A percentile compares a stretch with the other conserved stretches of the same genome.
These are phyloP conservation scores for Saccharomyces paradoxus DNA, from an alignment of 805 yeast genomes.

Conservation along the genomic window DNA sequence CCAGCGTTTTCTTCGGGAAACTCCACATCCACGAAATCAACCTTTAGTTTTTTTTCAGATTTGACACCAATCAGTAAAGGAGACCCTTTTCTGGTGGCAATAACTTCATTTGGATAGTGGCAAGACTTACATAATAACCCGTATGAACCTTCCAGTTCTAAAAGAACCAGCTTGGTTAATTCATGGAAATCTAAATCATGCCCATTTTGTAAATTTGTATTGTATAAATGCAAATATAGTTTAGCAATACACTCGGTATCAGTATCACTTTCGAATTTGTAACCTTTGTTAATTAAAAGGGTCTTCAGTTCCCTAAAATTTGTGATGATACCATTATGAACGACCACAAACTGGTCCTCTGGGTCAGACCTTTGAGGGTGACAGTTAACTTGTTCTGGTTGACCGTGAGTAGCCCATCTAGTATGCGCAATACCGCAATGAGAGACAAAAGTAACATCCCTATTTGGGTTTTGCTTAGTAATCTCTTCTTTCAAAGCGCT, in stretches of 20 bases:
- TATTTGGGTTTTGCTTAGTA: slow-evolving; percentile 42
- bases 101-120: slow-evolving; percentile 91
- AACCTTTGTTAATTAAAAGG: slow-evolving; percentile 71
- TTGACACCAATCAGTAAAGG: slow-evolving; percentile 96
- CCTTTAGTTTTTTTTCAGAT: slow-evolving; percentile 89
- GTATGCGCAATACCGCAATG: slow-evolving; percentile 98
- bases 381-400: slow-evolving; percentile 75
- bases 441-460: slow-evolving; percentile 58
- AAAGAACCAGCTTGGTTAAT: slow-evolving; percentile 82
- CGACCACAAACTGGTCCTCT: slow-evolving; percentile 76
- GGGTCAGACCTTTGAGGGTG: slow-evolving; percentile 94
- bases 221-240: slow-evolving; percentile 83
- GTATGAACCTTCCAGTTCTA: slow-evolving; percentile 94
- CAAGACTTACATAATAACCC: slow-evolving; percentile 87
- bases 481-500: slow-evolving; percentile 65
- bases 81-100: slow-evolving; percentile 97
- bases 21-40: slow-evolving; percentile 96
- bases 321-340: slow-evolving; percentile 97
- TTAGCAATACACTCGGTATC: slow-evolving; percentile 98
- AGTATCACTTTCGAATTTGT: slow-evolving; percentile 79
- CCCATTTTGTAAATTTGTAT: slow-evolving; percentile 63
- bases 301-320: slow-evolving; percentile 88
- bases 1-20: slow-evolving; percentile 59
- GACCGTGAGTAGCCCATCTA: slow-evolving; percentile 99
- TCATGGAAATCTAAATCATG: slow-evolving; percentile 80